Evolutionary conservation across 805 yeast genomes (phyloP).

Genomic region (Barnettozyma vustinii): DNA sequence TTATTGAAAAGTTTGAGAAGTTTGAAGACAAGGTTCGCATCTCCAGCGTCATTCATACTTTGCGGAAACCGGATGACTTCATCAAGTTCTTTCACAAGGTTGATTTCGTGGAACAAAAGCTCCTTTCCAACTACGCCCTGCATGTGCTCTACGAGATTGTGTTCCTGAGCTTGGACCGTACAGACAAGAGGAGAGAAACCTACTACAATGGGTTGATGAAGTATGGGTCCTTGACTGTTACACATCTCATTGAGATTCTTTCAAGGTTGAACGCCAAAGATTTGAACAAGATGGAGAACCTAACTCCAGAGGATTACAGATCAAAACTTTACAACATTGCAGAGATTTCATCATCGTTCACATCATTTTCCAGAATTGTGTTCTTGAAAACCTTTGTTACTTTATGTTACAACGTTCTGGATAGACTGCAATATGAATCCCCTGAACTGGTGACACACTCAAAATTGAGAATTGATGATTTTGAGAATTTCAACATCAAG

Average conservation of each 20-base stretch:
- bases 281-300: not conserved
- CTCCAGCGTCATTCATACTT: slow-evolving; percentile 7
- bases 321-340: slow-evolving; percentile 13
- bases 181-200: slow-evolving; percentile 9
- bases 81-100: slow-evolving; percentile 4
- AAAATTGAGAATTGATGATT: slow-evolving; percentile 8
- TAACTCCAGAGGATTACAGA: slow-evolving; percentile 2
- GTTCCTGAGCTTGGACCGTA: slow-evolving; percentile 8
- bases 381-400: slow-evolving; percentile 16
- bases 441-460: not conserved
- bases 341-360: slow-evolving; percentile 12
- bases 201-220: slow-evolving; percentile 18
- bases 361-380: slow-evolving; percentile 10
- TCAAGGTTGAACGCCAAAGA: slow-evolving; percentile 9
- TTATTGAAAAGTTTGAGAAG: slow-evolving; percentile 15
- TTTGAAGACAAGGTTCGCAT: slow-evolving; percentile 13
- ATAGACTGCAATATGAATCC: slow-evolving; percentile 1
- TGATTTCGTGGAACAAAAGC: slow-evolving; percentile 6
- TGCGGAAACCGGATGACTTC: slow-evolving; percentile 5
- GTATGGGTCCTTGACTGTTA: slow-evolving; percentile 17
- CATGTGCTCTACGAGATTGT: slow-evolving; percentile 19
- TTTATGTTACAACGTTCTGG: slow-evolving; percentile 4
- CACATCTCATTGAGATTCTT: slow-evolving; percentile 20
- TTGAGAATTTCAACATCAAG: slow-evolving; percentile 15
- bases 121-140: slow-evolving; percentile 10